Percentiles rank a stretch among this genome's conserved stretches.
Conservation (phyloP, 176 grass and related monocot genomes). For the Carex littledalei region DNA sequence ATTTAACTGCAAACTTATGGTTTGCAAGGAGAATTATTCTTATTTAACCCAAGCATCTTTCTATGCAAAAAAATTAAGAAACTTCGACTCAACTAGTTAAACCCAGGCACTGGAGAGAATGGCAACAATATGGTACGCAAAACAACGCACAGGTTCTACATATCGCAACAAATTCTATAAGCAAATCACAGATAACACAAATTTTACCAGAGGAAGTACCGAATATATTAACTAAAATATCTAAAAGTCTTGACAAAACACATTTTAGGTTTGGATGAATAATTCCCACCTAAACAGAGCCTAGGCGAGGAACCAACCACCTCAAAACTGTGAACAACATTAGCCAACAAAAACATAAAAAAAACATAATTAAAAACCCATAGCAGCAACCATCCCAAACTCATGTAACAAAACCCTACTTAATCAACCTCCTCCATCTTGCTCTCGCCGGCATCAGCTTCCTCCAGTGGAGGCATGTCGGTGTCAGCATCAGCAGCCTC, state of each 20-base stretch:
- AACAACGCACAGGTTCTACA: not conserved
- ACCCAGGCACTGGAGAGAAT: not conserved
- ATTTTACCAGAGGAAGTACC: not conserved
- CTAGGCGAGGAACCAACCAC: not conserved
- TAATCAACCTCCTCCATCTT: conserved; percentile 99
- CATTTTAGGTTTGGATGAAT: not conserved
- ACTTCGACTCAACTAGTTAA: no score
- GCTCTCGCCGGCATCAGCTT: conserved; percentile 77
- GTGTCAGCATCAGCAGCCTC: conserved; percentile 55
- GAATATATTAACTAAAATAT: conserved; percentile 15
- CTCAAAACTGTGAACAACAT: conserved; percentile 19
- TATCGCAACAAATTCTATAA: not conserved
- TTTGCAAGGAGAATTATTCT: not conserved
- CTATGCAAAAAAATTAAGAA: not conserved
- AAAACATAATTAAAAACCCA: not conserved
- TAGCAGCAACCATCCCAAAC: not conserved
- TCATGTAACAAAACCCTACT: not conserved
- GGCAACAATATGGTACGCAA: not conserved
- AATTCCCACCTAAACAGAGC: not conserved
- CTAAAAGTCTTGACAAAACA: conserved; percentile 19
- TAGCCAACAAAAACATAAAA: conserved; percentile 3
- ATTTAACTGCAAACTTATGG: not conserved
- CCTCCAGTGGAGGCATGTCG: conserved; percentile 84
- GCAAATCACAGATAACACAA: not conserved
- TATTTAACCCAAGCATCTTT: not conserved